Base-by-base conservation (phyloP, 768 basidiomycete genomes). In the Ephemerocybe angulata region DNA sequence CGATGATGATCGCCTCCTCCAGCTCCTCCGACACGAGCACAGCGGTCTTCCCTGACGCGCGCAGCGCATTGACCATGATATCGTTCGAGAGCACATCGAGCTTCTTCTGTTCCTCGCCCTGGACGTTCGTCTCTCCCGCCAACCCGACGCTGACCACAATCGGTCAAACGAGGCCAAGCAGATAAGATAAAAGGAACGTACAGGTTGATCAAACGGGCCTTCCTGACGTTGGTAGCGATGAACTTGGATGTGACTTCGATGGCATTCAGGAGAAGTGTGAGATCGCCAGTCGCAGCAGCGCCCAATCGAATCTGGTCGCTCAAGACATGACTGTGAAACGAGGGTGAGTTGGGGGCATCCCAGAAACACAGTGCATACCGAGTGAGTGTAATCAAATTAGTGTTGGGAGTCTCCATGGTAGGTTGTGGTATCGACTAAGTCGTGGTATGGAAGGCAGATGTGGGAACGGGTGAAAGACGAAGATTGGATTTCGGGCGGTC, bases 101-200 rank as follows among this genome's bases (percentile, higher is more conserved):
- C 75, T 99, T 99, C 81, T 99, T 99, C 80, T 99, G 97, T 67
- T 98, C 97, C 70, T 98, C 97, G 21, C 97, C 97, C 72, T 95
- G 93, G 7, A 95, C 88, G 67, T 99, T 99, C 25, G 90, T 90
- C 67, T 95, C 93, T 15, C 97, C 97, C 15, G 97, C 97, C 21
- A 96, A 80, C 29, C 97, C 97, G 61, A 99, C 88, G n/a, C 94
- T 96, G 65, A n/a, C n/a, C n/a, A n/a, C 37, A 24, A 33, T 15
- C 33, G 38, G 28, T 41, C 59, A 50, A 50, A 42, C 50, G 27
- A 38, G 37, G 42, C 42, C 52, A 31, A 48, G n/a, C 24, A 49
- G 33, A 19, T 37, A 42, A 50, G 53, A 41, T 33, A 49, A 4
- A 29, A 19, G 43, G 38, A 44, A 76, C 91, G 66, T 63, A 96